Evolutionary conservation across 1,284 basidiomycete genomes (phyloP).

Genomic region (Malassezia cuniculi): DNA sequence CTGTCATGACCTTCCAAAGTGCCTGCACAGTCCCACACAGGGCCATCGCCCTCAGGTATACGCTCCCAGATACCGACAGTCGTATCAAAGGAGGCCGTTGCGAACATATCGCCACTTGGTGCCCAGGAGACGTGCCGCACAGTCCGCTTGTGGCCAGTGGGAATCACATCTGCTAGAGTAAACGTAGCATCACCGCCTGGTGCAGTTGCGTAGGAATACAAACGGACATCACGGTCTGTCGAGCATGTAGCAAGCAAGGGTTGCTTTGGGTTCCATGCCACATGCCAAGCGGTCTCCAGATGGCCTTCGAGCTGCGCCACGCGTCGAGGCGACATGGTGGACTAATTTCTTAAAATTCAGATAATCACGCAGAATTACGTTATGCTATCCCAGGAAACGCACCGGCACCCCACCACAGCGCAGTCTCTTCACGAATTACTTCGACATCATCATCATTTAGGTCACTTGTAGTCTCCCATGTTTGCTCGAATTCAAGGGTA

Average conservation of each 20-base stretch:
- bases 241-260: conserved; percentile 82
- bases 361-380: no score
- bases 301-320: conserved; percentile 18
- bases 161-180: conserved; percentile 38
- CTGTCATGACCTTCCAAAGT: conserved; percentile 90
- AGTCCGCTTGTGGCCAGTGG: conserved; percentile 75
- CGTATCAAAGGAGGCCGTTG: conserved; percentile 87
- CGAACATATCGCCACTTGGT: conserved; percentile 74
- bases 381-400: neutral
- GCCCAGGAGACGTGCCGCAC: conserved; percentile 83
- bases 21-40: conserved; percentile 64
- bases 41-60: conserved; percentile 19
- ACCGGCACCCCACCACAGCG: conserved; percentile 18
- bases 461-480: conserved; percentile 24
- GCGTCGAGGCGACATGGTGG: neutral
- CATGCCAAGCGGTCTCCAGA: conserved; percentile 55
- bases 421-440: conserved; percentile 15
- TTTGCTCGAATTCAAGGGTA: conserved; percentile 23
- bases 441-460: conserved; percentile 26
- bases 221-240: conserved; percentile 75
- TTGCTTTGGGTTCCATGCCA: conserved; percentile 78
- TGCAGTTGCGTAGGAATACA: conserved; percentile 58
- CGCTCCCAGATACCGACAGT: conserved; percentile 81
- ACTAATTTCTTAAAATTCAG: neutral
- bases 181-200: conserved; percentile 21